Percentiles rank a stretch among this genome's conserved stretches.
Evolutionary conservation across 805 yeast genomes (phyloP).

Genomic region (Cyberlindnera americana): DNA sequence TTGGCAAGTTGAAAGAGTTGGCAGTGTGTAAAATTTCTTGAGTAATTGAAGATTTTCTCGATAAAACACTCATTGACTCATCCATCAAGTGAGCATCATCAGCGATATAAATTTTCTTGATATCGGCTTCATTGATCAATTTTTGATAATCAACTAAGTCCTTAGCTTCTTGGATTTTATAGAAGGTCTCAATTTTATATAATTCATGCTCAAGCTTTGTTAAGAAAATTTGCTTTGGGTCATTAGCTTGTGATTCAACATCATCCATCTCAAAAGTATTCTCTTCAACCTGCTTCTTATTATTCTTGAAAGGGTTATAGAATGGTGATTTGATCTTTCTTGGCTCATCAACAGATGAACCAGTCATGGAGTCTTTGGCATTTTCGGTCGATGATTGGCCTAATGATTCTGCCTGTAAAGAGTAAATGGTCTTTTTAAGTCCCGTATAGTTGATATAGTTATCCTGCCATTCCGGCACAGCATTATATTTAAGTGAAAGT

Average conservation of each 20-base stretch:
- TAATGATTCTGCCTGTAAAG: constrained; percentile 42
- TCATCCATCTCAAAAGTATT: constrained; percentile 27
- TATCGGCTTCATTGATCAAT: constrained; percentile 45
- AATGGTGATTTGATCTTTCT: background rate
- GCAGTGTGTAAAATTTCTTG: constrained; percentile 21
- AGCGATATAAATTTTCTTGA: constrained; percentile 28
- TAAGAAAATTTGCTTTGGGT: constrained; percentile 42
- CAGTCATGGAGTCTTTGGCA: background rate
- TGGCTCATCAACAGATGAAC: constrained; percentile 10
- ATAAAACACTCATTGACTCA: constrained; percentile 23
- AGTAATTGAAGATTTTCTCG: constrained; percentile 23
- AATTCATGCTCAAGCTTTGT: constrained; percentile 46
- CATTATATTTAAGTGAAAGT: constrained; percentile 59
- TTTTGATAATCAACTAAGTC: constrained; percentile 43
- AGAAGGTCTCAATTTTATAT: constrained; percentile 50
- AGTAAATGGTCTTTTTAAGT: constrained; percentile 53
- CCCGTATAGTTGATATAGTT: constrained; percentile 69
- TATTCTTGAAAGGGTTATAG: constrained; percentile 4
- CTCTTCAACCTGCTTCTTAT: constrained; percentile 9
- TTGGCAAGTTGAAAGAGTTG: constrained; percentile 21
- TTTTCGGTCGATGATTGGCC: constrained; percentile 4
- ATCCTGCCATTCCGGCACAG: constrained; percentile 86
- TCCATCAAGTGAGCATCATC: constrained; percentile 24
- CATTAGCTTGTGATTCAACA: constrained; percentile 13
- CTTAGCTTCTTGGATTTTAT: constrained; percentile 42